These are phyloP conservation scores for Ceratocystis colombiana DNA, from an alignment of 2,329 filamentous ascomycete genomes.

Conservation along the genomic window DNA sequence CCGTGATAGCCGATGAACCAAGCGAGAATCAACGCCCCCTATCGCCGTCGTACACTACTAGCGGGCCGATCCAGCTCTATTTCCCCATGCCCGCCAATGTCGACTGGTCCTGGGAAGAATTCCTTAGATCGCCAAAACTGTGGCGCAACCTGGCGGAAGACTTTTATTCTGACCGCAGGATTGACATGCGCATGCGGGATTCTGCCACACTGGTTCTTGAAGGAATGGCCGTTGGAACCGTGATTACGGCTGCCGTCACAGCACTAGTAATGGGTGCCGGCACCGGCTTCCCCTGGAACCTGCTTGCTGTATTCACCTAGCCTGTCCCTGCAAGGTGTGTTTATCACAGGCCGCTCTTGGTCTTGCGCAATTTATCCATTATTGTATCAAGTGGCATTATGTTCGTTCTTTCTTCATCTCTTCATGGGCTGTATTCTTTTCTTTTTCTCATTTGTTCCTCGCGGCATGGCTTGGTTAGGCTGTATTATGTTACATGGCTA, in stretches of 20 bases:
- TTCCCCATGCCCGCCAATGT: constrained; percentile 19
- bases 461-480: not conserved
- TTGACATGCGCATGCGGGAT: constrained; percentile 58
- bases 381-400: too few relatives aligned
- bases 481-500: not conserved
- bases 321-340: not conserved
- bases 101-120: constrained; percentile 21
- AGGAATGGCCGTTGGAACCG: constrained; percentile 38
- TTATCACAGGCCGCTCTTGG: not conserved
- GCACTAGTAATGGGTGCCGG: constrained; percentile 18
- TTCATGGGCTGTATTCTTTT: not conserved
- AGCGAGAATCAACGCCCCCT: not conserved
- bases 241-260: constrained; percentile 28
- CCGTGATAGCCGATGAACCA: not conserved
- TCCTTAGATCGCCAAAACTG: constrained; percentile 20
- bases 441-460: not conserved
- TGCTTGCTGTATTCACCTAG: constrained; percentile 1
- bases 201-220: constrained; percentile 60
- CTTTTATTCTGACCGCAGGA: constrained; percentile 40
- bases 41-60: constrained; percentile 19
- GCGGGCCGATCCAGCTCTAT: constrained; percentile 18
- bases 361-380: not conserved
- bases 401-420: not conserved
- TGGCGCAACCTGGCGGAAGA: constrained; percentile 23
- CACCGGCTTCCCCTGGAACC: not conserved